phyloP scores from a whole-genome alignment of 208 protist species.

The Balamuthia mandrillaris region DNA sequence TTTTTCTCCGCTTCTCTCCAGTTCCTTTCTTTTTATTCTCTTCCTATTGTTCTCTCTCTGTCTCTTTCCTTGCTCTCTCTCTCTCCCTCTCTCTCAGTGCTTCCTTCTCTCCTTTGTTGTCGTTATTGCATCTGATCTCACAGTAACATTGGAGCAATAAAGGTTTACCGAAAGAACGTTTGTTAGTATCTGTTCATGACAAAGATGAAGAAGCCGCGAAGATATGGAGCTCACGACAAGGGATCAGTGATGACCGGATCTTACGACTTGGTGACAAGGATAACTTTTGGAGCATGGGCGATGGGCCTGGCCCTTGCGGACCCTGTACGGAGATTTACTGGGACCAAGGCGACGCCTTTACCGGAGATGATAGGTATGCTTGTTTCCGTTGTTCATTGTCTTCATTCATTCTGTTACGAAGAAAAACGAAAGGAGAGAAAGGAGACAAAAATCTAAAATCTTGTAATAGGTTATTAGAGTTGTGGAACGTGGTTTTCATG shows the following conservation, averaged over 20 bases:
- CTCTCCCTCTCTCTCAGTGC: neutral
- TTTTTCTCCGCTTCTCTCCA: neutral
- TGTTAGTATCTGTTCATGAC: conserved; percentile 1
- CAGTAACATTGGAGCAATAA: neutral
- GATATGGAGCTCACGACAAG: neutral
- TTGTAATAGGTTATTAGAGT: conserved; percentile 45
- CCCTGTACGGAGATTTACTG: conserved; percentile 68
- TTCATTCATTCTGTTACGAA: neutral
- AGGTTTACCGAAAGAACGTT: conserved; percentile 1
- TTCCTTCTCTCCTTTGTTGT: neutral
- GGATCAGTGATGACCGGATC: neutral
- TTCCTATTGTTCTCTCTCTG: too few relatives aligned
- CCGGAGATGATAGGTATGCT: conserved; percentile 35
- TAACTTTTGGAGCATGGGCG: conserved; percentile 64
- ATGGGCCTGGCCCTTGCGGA: conserved; percentile 55
- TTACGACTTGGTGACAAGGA: conserved; percentile 49
- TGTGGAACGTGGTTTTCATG: conserved; percentile 72
- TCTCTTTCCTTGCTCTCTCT: too few relatives aligned
- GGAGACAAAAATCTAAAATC: neutral
- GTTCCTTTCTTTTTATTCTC: neutral
- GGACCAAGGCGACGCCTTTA: conserved; percentile 43
- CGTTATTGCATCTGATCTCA: neutral
- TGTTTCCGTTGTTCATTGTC: neutral
- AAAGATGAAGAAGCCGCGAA: neutral
- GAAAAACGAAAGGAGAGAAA: neutral